phyloP scores from a whole-genome alignment of 345 rosid species.

The Eucalyptus sideroxylon region DNA sequence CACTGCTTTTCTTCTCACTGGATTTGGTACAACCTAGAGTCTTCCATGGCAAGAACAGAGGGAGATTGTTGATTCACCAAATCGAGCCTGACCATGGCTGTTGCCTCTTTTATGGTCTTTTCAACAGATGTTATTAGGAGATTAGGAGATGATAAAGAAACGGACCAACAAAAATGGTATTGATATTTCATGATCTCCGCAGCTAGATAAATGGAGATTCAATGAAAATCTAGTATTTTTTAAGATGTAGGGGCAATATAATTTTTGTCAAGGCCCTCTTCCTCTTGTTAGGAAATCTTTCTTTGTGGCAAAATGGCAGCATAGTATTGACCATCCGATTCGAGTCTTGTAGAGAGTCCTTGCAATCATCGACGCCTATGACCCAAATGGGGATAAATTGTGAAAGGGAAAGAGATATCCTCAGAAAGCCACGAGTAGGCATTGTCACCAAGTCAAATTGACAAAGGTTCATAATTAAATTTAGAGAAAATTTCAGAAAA shows the following conservation, averaged over 20 bases:
- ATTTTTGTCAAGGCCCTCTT: too few species aligned
- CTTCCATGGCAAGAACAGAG: neutral
- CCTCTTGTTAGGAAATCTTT: too few species aligned
- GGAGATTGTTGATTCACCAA: neutral
- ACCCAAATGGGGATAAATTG: neutral
- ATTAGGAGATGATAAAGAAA: neutral
- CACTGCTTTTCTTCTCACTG: neutral
- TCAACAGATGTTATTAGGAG: neutral
- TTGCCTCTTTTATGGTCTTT: neutral
- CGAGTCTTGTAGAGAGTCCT: too few species aligned
- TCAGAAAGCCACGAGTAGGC: neutral
- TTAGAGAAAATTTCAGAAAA: neutral
- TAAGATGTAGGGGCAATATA: neutral
- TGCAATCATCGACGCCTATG: too few species aligned
- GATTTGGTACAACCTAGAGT: neutral
- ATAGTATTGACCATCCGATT: too few species aligned
- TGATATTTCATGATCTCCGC: neutral
- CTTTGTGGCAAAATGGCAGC: too few species aligned
- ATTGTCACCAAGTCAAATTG: neutral
- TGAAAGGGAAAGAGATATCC: neutral
- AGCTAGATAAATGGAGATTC: neutral
- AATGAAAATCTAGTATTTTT: too few species aligned
- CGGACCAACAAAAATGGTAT: neutral
- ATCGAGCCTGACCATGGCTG: neutral
- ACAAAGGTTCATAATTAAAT: neutral